Evolutionary conservation across 1,284 basidiomycete species (phyloP), one percentile per base, ranked within the genome.

Genomic region (Xanthoconium separans): DNA sequence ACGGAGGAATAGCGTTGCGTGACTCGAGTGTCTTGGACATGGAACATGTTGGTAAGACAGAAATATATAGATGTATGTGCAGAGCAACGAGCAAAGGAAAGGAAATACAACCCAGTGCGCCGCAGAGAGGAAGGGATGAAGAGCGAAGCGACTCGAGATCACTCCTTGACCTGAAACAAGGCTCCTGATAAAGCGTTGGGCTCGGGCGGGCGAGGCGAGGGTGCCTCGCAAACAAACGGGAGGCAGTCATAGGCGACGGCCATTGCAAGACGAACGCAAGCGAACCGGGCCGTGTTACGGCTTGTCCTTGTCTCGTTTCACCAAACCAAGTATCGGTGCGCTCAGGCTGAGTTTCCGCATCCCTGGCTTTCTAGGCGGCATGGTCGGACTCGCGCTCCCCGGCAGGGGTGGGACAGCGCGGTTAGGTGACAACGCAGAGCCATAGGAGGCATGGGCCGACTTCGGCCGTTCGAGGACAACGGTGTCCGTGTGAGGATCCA

Each of bases 281-380:
- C 10, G 12, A 27, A 8, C 12, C 11, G 29, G 20, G 36, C n/a
- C 31, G 16, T 3, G 68, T 59, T 48, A 66, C 6, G 60, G 52
- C 52, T 54, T 65, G n/a, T 66, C 58, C 53, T 61, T 72, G 50
- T 80, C 81, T 58, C 75, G 75, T 65, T 74, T 76, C 51, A 79
- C 83, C 62, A 89, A 81, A 36, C 82, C 73, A 4, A 86, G 77
- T 64, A 83, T 81, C 50, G 83, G 80, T 46, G 80, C 77, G 22
- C 79, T 80, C 54, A 90, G 71, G 66, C 87, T 90, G 70, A 90
- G 68, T 73, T 90, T 90, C 51, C 87, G 73, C 62, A 74, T 77
- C 53, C 82, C 75, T 24, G 77, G 74, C 64, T 76, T 83, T 37
- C 70, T 54, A 30, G 60, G 61, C 2, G 64, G 55, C 49, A 54